phyloP scores from a whole-genome alignment of 1,284 basidiomycete species.

The Austropuccinia psidii region DNA sequence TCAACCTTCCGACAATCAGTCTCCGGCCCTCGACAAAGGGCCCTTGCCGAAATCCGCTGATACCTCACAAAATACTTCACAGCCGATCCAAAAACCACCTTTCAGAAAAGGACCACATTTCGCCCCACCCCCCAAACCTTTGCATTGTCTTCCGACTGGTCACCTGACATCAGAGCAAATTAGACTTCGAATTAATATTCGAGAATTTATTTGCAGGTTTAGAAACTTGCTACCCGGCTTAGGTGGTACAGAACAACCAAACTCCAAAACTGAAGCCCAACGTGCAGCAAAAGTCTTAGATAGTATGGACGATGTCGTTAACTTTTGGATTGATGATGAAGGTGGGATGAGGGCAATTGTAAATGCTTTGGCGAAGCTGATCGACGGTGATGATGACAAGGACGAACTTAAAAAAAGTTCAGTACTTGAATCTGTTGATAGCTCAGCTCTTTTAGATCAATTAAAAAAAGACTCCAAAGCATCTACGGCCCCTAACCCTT shows the following conservation, averaged over 20 bases:
- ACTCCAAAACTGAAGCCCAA: slow-evolving; percentile 19
- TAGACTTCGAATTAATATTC: slow-evolving; percentile 3
- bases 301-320: slow-evolving; percentile 36
- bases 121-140: neutral
- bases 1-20: neutral
- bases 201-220: slow-evolving; percentile 35
- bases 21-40: neutral
- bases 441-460: slow-evolving; percentile 12
- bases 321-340: slow-evolving; percentile 38
- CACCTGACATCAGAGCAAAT: slow-evolving; percentile 26
- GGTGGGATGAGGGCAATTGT: slow-evolving; percentile 33
- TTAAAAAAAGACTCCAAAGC: slow-evolving; percentile 29
- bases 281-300: slow-evolving; percentile 30
- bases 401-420: neutral
- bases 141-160: slow-evolving; percentile 20
- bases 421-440: slow-evolving; percentile 7
- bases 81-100: neutral
- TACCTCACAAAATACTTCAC: neutral
- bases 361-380: slow-evolving; percentile 19
- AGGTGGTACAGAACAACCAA: slow-evolving; percentile 8
- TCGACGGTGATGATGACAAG: neutral
- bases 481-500: neutral
- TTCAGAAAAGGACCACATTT: slow-evolving; percentile 18
- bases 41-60: neutral
- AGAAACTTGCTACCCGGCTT: slow-evolving; percentile 30